A percentile compares a stretch with the other conserved stretches of the same genome.
Conservation (phyloP, 2,329 filamentous ascomycete genomes). For the Neopestalotiopsis sp. region DNA sequence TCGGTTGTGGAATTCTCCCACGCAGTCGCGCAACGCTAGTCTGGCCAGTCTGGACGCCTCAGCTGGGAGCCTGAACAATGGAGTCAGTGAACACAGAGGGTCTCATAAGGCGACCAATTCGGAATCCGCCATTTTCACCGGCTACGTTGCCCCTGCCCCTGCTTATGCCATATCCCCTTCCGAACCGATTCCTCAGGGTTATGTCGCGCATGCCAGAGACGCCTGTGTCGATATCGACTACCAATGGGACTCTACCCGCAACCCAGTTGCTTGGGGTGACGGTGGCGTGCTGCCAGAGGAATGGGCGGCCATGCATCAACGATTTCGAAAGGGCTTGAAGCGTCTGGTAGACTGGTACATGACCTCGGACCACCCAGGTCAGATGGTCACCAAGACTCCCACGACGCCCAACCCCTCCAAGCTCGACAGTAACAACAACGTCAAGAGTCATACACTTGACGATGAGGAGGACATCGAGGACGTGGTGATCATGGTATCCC, state of each 20-base stretch:
- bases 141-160: slow-evolving; percentile 79
- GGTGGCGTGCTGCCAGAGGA: slow-evolving; percentile 91
- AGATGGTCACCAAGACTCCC: slow-evolving; percentile 53
- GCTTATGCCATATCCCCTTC: slow-evolving; percentile 82
- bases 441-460: slow-evolving; percentile 40
- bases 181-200: slow-evolving; percentile 84
- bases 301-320: slow-evolving; percentile 93
- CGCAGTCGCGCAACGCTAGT: slow-evolving; percentile 23
- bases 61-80: background rate
- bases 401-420: slow-evolving; percentile 26
- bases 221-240: slow-evolving; percentile 87
- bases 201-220: slow-evolving; percentile 88
- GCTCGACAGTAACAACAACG: slow-evolving; percentile 31
- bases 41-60: slow-evolving; percentile 16
- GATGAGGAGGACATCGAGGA: slow-evolving; percentile 72
- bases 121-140: slow-evolving; percentile 25
- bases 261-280: slow-evolving; percentile 80
- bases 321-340: slow-evolving; percentile 81
- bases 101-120: slow-evolving; percentile 17
- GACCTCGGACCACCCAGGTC: slow-evolving; percentile 55
- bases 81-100: slow-evolving; percentile 15
- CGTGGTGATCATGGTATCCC: slow-evolving; percentile 86
- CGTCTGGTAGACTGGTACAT: slow-evolving; percentile 85
- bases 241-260: slow-evolving; percentile 91
- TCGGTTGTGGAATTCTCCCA: slow-evolving; percentile 44